These are phyloP conservation scores for Cadophora sp. DNA, from an alignment of 2,329 filamentous ascomycete genomes.

Conservation along the genomic window DNA sequence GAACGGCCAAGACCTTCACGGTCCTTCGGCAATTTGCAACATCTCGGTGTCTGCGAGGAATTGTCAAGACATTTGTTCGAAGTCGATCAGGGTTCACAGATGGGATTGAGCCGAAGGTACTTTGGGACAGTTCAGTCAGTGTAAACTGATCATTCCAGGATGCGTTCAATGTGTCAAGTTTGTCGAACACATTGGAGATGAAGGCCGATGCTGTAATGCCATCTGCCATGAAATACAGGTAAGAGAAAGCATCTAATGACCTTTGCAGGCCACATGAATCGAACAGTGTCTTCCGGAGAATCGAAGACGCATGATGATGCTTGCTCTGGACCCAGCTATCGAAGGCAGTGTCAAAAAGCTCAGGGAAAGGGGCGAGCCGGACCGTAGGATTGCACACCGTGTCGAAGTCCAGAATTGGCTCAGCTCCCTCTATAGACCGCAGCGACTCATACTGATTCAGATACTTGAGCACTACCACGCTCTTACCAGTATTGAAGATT, in stretches of 20 bases:
- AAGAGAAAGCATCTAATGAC: conserved; percentile 70
- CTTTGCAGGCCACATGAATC: conserved; percentile 70
- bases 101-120: conserved; percentile 63
- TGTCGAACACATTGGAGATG: conserved; percentile 73
- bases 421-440: conserved; percentile 45
- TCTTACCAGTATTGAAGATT: conserved; percentile 90
- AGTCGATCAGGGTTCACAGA: conserved; percentile 67
- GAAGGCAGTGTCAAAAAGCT: conserved; percentile 75
- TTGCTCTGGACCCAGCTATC: conserved; percentile 79
- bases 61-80: conserved; percentile 58
- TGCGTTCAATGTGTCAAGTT: conserved; percentile 66
- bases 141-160: conserved; percentile 84
- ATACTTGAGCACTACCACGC: conserved; percentile 80
- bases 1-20: conserved; percentile 65
- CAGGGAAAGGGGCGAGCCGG: conserved; percentile 71
- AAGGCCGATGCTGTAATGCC: conserved; percentile 72
- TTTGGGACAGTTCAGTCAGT: conserved; percentile 78
- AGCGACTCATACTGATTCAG: conserved; percentile 60
- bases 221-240: conserved; percentile 79
- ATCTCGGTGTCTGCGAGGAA: conserved; percentile 48
- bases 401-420: conserved; percentile 61
- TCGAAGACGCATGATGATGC: conserved; percentile 71
- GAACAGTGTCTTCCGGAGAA: conserved; percentile 71
- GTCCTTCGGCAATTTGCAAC: conserved; percentile 59
- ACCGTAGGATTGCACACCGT: conserved; percentile 57